A percentile compares a stretch with the other conserved stretches of the same genome.
phyloP scores from a whole-genome alignment of 2,329 filamentous ascomycete species.

The Coccinonectria pachysandricola region DNA sequence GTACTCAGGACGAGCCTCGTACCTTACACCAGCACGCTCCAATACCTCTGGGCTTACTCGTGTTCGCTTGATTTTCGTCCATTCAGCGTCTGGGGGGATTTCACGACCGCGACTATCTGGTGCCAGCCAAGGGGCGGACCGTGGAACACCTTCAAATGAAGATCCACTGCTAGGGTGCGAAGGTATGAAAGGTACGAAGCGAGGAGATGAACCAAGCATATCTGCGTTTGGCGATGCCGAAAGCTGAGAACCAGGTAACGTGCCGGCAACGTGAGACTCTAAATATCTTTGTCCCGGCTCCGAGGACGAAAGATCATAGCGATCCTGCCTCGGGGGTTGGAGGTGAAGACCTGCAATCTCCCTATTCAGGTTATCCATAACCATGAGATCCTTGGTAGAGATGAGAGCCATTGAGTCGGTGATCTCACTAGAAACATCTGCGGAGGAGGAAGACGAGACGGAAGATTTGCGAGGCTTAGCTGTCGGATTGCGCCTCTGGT shows the following conservation, averaged over 20 bases:
- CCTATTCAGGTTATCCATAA: slow-evolving; percentile 32
- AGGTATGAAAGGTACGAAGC: slow-evolving; percentile 26
- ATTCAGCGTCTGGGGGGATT: slow-evolving; percentile 46
- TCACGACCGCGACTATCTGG: slow-evolving; percentile 47
- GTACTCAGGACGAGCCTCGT: slow-evolving; percentile 50
- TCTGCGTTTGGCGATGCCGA: slow-evolving; percentile 23
- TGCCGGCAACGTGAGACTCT: slow-evolving; percentile 22
- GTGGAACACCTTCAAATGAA: too few relatives aligned
- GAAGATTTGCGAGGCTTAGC: slow-evolving; percentile 16
- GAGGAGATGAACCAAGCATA: slow-evolving; percentile 28
- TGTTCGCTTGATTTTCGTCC: slow-evolving; percentile 47
- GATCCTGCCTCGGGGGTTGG: slow-evolving; percentile 18
- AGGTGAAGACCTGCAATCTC: slow-evolving; percentile 33
- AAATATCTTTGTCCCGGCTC: slow-evolving; percentile 24
- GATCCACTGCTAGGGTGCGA: slow-evolving; percentile 16
- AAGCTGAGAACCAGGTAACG: slow-evolving; percentile 18
- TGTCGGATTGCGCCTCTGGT: slow-evolving; percentile 26
- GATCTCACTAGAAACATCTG: slow-evolving; percentile 22
- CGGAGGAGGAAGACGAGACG: slow-evolving; percentile 30
- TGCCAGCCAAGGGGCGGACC: slow-evolving; percentile 30
- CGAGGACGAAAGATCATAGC: slow-evolving; percentile 29
- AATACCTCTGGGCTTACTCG: slow-evolving; percentile 50
- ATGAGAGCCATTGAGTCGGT: slow-evolving; percentile 36
- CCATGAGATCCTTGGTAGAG: slow-evolving; percentile 43
- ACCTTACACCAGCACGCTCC: slow-evolving; percentile 43